Conservation (phyloP, 2,329 filamentous ascomycete species). For the Paracorniculantispora psalliotae region DNA sequence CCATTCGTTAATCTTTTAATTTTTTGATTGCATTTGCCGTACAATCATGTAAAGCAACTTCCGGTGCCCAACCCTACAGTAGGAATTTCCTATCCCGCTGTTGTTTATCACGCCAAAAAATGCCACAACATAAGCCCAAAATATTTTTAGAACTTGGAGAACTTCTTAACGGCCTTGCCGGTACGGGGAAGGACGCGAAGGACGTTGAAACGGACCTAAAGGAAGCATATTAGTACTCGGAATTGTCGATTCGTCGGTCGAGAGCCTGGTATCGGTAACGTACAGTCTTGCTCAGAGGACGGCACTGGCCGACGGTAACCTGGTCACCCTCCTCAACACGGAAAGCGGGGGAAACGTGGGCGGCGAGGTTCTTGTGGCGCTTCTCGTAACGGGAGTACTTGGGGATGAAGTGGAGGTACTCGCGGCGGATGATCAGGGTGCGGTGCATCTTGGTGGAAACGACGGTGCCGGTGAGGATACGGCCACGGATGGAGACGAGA, state of each 20-base stretch:
- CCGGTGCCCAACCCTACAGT: conserved; percentile 37
- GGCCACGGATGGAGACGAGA: conserved; percentile 97
- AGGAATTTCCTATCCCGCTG: conserved; percentile 32
- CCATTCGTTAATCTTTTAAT: conserved; percentile 37
- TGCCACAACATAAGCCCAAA: conserved; percentile 43
- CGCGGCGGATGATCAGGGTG: conserved; percentile 97
- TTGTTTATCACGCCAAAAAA: conserved; percentile 51
- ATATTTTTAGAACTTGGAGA: conserved; percentile 88
- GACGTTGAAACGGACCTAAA: conserved; percentile 96
- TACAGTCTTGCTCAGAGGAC: conserved; percentile 99
- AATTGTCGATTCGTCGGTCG: neutral
- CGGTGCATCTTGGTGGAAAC: conserved; percentile 99
- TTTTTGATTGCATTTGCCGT: conserved; percentile 42
- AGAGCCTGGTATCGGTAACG: conserved; percentile 35
- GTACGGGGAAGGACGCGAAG: conserved; percentile 96
- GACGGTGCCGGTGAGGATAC: conserved; percentile 99
- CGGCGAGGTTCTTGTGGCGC: conserved; percentile 99
- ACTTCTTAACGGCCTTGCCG: conserved; percentile 95
- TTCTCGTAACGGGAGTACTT: conserved; percentile 99
- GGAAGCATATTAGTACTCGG: conserved; percentile 21
- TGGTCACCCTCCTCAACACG: conserved; percentile 99
- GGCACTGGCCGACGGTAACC: conserved; percentile 99
- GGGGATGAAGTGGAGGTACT: conserved; percentile 99
- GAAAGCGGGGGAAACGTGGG: conserved; percentile 98
- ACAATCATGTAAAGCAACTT: conserved; percentile 39